Evolutionary conservation across 495 filamentous ascomycete species (phyloP), one percentile per base, ranked within the genome.

Genomic region (Platismatia glauca): DNA sequence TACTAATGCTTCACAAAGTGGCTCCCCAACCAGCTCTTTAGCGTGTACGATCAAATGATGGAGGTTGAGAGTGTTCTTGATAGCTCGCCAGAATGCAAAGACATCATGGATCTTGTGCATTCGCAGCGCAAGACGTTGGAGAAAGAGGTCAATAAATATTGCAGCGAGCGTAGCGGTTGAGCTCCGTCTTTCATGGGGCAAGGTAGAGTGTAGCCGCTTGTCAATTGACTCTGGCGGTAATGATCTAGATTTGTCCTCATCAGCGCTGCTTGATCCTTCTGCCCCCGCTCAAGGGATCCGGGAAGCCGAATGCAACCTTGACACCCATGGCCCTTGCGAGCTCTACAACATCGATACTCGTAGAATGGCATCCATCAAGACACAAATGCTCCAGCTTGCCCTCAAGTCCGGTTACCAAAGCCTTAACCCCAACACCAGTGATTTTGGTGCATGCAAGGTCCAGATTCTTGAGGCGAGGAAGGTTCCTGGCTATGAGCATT

Each of bases 21-120:
- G 89, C 78, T 95, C 39, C 90, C 90, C 3, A 93, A 93, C 68
- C 90, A 94, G 73, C 77, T 95, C 31, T 80, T 84, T 41, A 89
- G 87, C 0, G 88, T 93, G 18, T 79, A 93, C 76, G 81, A 81
- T 24, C 81, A 90, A 72, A 91, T 95, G 85, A 70, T 80, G n/a
- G 71, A 77, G 11, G 76, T 89, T 46, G 80, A 85, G 63, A 75
- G 78, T n/a, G 72, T 56, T 3, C 68, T 75, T 41, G 57, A 27
- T 24, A n/a, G n/a, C 35, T 20, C 53, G 50, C 77, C 75, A 57
- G 73, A 77, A 57, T 76, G 80, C 48, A 75, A 76, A 65, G 80
- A 84, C 29, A 87, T 96, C 70, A 89, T 93, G 84, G 86, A 89
- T 44, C 69, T 81, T 56, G 86, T 89, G 20, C 72, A 74, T 44